Evolutionary conservation across 2,329 filamentous ascomycete genomes (phyloP).

Genomic region (Colletotrichum orchidophilum): DNA sequence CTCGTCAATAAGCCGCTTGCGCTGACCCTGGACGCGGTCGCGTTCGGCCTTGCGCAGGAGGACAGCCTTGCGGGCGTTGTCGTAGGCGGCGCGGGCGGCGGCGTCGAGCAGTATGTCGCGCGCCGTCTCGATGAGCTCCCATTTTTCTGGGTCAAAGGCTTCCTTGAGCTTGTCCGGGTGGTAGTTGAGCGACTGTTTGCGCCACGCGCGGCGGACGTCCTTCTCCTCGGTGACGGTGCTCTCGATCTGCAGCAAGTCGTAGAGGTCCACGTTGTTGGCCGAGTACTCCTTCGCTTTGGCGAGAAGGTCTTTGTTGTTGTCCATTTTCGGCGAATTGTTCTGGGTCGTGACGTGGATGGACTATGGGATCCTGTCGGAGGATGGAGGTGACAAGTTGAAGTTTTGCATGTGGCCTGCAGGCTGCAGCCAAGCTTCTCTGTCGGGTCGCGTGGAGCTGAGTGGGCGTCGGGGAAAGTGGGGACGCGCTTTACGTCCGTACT

Average conservation of each 20-base stretch:
- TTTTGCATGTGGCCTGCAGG: conserved; percentile 1
- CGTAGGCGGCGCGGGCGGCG: conserved; percentile 78
- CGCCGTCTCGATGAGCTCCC: conserved; percentile 87
- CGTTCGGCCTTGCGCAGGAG: conserved; percentile 76
- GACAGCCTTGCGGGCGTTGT: conserved; percentile 77
- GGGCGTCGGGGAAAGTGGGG: background rate
- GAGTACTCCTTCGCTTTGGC: conserved; percentile 67
- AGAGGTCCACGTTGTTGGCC: conserved; percentile 75
- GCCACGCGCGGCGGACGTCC: conserved; percentile 86
- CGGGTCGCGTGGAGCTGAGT: background rate
- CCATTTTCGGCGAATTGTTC: conserved; percentile 13
- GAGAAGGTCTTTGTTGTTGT: conserved; percentile 57
- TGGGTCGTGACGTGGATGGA: background rate
- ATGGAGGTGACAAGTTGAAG: background rate
- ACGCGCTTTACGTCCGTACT: background rate
- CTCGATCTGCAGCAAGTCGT: conserved; percentile 76
- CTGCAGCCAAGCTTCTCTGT: background rate
- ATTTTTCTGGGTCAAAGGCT: conserved; percentile 80
- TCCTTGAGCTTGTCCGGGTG: conserved; percentile 91
- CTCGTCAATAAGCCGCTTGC: conserved; percentile 84
- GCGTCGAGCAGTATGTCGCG: conserved; percentile 82
- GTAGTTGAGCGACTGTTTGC: conserved; percentile 86
- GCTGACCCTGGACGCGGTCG: conserved; percentile 76
- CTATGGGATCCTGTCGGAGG: background rate
- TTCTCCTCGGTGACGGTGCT: conserved; percentile 67